phyloP scores from a whole-genome alignment of 768 basidiomycete genomes.

The Lentinula aciculospora region DNA sequence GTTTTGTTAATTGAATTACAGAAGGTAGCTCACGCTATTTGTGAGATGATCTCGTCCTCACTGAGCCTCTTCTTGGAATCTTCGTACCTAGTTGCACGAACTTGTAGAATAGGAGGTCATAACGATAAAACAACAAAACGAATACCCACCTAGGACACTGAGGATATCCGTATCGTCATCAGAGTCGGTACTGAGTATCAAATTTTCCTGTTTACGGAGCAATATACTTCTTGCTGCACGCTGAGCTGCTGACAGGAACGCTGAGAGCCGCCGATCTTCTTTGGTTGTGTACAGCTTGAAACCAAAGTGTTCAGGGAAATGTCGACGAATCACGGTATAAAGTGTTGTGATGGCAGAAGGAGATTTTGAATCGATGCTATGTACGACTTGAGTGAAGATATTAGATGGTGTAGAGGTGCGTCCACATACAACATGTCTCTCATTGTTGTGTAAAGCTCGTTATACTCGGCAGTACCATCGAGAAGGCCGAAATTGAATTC shows the following conservation, averaged over 20 bases:
- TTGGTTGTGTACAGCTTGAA: not conserved
- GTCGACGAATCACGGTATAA: not conserved
- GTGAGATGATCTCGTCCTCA: slow-evolving; percentile 43
- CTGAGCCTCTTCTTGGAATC: slow-evolving; percentile 34
- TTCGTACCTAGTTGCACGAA: slow-evolving; percentile 49
- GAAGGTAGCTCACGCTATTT: slow-evolving; percentile 26
- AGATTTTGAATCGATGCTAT: not conserved
- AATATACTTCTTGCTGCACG: not conserved
- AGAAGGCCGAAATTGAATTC: slow-evolving; percentile 19
- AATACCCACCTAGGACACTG: slow-evolving; percentile 16
- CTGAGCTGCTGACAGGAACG: not conserved
- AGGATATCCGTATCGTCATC: slow-evolving; percentile 2
- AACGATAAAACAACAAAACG: not conserved
- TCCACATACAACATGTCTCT: slow-evolving; percentile 1
- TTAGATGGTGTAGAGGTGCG: not conserved
- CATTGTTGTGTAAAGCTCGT: not conserved
- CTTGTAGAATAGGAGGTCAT: slow-evolving; percentile 18
- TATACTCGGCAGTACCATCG: not conserved
- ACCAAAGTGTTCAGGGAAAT: not conserved
- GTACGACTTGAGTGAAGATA: not conserved
- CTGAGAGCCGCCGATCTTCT: not conserved
- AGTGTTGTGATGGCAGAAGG: not conserved
- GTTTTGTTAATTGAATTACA: not conserved
- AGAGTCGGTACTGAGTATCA: not conserved
- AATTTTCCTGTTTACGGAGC: not conserved